A percentile compares a stretch with the other conserved stretches of the same genome.
Evolutionary conservation across 306 rosid species (phyloP).

Genomic region (Pterocarpus santalinus): DNA sequence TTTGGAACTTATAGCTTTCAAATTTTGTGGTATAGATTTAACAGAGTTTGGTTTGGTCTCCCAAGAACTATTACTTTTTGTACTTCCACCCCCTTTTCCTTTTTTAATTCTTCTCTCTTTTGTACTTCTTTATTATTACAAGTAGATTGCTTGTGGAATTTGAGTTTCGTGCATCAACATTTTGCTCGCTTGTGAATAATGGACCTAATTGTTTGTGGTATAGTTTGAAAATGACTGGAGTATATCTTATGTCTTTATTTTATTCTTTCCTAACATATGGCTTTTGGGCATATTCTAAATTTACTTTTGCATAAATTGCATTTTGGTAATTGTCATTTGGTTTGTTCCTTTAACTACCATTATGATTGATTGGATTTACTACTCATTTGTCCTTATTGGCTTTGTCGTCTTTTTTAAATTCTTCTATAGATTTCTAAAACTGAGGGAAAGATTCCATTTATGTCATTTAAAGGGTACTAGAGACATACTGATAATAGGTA

Average conservation of each 20-base stretch:
- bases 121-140: neutral
- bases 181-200: conserved; percentile 9
- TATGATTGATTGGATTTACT: conserved; percentile 18
- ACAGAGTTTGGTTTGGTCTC: neutral
- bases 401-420: neutral
- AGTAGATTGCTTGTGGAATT: neutral
- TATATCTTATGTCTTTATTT: conserved; percentile 4
- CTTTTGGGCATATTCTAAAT: conserved; percentile 19
- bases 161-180: neutral
- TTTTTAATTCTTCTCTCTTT: neutral
- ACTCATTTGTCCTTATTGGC: conserved; percentile 25
- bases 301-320: conserved; percentile 7
- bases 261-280: conserved; percentile 22
- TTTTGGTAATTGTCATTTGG: conserved; percentile 10
- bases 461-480: conserved; percentile 75
- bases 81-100: neutral
- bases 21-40: neutral
- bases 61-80: neutral
- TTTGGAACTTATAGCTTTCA: neutral
- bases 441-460: conserved; percentile 81
- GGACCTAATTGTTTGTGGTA: conserved; percentile 16
- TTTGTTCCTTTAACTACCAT: conserved; percentile 20
- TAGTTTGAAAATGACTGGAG: conserved; percentile 15
- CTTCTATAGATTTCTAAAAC: conserved; percentile 64
- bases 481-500: conserved; percentile 59